Evolutionary conservation across 345 rosid species (phyloP).

Genomic region (Populus pruinosa): DNA sequence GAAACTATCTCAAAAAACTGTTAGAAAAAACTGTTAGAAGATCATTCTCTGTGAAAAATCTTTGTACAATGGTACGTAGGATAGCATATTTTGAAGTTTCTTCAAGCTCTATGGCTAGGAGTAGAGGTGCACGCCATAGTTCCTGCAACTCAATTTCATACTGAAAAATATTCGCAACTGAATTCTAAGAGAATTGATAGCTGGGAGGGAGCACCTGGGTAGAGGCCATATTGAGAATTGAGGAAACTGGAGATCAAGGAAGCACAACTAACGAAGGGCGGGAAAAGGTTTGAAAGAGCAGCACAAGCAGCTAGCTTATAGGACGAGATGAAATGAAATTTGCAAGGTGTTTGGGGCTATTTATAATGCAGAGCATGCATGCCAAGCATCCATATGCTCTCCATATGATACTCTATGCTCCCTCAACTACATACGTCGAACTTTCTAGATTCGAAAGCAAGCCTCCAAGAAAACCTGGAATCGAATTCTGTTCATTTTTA

Average conservation of each 20-base stretch:
- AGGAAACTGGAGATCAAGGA: background rate
- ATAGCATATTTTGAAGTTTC: too few species aligned
- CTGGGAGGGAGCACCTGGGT: too few species aligned
- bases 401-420: background rate
- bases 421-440: background rate
- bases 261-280: background rate
- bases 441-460: slow-evolving; percentile 2
- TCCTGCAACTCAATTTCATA: too few species aligned
- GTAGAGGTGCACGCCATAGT: too few species aligned
- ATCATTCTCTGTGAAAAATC: too few species aligned
- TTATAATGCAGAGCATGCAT: background rate
- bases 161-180: too few species aligned
- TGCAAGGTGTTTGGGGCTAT: background rate
- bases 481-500: background rate
- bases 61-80: too few species aligned
- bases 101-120: too few species aligned
- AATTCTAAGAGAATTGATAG: too few species aligned
- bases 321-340: background rate
- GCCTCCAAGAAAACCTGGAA: background rate
- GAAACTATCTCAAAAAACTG: too few species aligned
- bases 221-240: slow-evolving; percentile 3
- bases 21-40: too few species aligned
- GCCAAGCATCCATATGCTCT: background rate
- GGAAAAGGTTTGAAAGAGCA: background rate
- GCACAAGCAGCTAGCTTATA: background rate